Percentiles rank a stretch among this genome's conserved stretches.
Conservation (phyloP, 78 protist genomes). For the Acrasis kona region DNA sequence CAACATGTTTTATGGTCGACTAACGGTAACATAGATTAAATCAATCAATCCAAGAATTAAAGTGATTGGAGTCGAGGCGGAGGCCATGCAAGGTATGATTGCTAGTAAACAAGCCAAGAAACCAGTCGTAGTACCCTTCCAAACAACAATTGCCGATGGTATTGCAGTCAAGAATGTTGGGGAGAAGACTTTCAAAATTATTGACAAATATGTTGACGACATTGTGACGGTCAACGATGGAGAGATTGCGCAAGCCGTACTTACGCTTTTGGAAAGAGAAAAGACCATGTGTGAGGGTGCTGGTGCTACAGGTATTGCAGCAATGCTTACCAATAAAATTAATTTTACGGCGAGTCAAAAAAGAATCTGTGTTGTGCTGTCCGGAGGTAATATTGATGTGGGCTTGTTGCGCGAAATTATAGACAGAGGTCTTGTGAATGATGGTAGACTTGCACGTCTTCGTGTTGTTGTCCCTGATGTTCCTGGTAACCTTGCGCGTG, state of each 20-base stretch:
- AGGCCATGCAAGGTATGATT: constrained; percentile 18
- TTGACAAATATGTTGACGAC: constrained; percentile 18
- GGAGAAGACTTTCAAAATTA: constrained; percentile 18
- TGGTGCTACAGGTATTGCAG: constrained; percentile 49
- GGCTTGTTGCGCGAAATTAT: constrained; percentile 46
- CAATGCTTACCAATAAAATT: constrained; percentile 18
- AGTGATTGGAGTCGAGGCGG: constrained; percentile 60
- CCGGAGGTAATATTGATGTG: constrained; percentile 70
- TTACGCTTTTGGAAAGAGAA: constrained; percentile 45
- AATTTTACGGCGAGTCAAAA: constrained; percentile 14
- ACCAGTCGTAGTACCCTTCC: background rate
- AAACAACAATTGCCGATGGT: constrained; percentile 67
- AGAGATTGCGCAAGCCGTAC: constrained; percentile 42
- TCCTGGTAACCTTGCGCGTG: constrained; percentile 40
- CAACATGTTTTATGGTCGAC: background rate
- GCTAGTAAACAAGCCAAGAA: constrained; percentile 35
- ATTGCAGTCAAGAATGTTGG: constrained; percentile 50
- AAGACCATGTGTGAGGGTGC: constrained; percentile 40
- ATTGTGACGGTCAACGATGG: constrained; percentile 17
- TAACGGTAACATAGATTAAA: constrained; percentile 22
- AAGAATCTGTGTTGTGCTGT: constrained; percentile 32
- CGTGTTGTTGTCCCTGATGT: constrained; percentile 25
- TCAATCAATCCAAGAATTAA: constrained; percentile 21
- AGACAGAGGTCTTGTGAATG: constrained; percentile 49
- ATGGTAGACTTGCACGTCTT: constrained; percentile 31